Conservation (phyloP, 2,329 filamentous ascomycete genomes). For the Claviceps humidiphila region DNA sequence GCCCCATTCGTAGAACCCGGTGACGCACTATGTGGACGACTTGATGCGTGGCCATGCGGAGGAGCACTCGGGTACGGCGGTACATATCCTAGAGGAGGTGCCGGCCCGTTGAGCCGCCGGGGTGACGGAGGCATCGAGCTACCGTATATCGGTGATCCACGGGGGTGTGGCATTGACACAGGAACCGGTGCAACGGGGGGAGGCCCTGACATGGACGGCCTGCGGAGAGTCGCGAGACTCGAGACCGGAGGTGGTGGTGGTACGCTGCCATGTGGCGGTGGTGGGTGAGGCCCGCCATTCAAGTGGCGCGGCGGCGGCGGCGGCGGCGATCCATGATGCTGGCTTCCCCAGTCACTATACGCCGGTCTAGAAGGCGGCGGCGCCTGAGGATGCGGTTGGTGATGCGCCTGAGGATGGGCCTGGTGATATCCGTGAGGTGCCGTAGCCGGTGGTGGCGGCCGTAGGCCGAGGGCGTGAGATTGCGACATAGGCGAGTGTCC, state of each 20-base stretch:
- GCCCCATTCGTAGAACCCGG: conserved; percentile 22
- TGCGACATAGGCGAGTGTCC: conserved; percentile 8
- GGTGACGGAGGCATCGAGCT: conserved; percentile 38
- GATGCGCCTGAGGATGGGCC: conserved; percentile 2
- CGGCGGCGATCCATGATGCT: conserved; percentile 30
- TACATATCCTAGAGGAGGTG: conserved; percentile 28
- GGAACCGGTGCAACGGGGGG: conserved; percentile 27
- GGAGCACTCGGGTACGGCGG: conserved; percentile 18
- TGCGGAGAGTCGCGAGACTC: conserved; percentile 33
- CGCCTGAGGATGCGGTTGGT: conserved; percentile 9
- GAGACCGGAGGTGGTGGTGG: conserved; percentile 15
- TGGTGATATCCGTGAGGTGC: conserved; percentile 16
- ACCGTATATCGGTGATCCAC: conserved; percentile 18
- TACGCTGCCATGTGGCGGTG: conserved; percentile 17
- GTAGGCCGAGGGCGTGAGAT: conserved; percentile 15
- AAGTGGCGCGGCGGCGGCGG: conserved; percentile 34
- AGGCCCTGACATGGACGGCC: conserved; percentile 31
- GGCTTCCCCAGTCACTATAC: conserved; percentile 37
- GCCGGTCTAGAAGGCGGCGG: conserved; percentile 12
- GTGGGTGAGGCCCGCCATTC: conserved; percentile 30
- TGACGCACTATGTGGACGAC: conserved; percentile 14
- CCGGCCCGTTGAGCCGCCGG: conserved; percentile 29
- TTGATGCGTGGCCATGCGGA: conserved; percentile 13
- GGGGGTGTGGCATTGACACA: conserved; percentile 26
- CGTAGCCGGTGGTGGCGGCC: conserved; percentile 8